Evolutionary conservation across 75 land plant genomes (phyloP).

Genomic region (Sequoia sempervirens): DNA sequence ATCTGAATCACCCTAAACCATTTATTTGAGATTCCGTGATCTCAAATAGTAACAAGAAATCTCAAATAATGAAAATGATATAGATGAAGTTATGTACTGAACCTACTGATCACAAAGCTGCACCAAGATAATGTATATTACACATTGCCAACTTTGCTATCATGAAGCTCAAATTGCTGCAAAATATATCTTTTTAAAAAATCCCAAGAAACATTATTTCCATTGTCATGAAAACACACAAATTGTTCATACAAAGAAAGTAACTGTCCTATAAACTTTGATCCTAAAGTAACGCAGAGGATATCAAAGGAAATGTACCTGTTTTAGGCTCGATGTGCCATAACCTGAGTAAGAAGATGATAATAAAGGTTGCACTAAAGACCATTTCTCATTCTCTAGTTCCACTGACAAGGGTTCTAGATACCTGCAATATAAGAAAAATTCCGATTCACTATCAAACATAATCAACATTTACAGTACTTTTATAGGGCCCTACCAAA

Average conservation of each 20-base stretch:
- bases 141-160: not conserved
- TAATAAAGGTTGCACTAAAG: conserved; percentile 83
- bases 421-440: conserved; percentile 52
- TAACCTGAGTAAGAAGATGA: conserved; percentile 95
- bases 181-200: not conserved
- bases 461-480: not conserved
- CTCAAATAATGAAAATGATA: not conserved
- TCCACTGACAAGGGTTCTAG: conserved; percentile 86
- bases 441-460: not conserved
- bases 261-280: not conserved
- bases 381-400: conserved; percentile 88
- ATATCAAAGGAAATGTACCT: conserved; percentile 36
- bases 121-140: not conserved
- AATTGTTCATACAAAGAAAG: not conserved
- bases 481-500: not conserved
- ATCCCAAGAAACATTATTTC: not conserved
- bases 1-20: no score
- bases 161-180: not conserved
- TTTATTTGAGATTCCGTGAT: not conserved
- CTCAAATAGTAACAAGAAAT: no score
- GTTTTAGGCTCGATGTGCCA: conserved; percentile 93
- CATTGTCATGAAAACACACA: not conserved
- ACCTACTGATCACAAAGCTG: not conserved
- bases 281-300: not conserved
- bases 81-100: not conserved